Evolutionary conservation across 108 stramenopile species (phyloP), one percentile per base, ranked within the genome.

Genomic region (Nitzschia sp.): DNA sequence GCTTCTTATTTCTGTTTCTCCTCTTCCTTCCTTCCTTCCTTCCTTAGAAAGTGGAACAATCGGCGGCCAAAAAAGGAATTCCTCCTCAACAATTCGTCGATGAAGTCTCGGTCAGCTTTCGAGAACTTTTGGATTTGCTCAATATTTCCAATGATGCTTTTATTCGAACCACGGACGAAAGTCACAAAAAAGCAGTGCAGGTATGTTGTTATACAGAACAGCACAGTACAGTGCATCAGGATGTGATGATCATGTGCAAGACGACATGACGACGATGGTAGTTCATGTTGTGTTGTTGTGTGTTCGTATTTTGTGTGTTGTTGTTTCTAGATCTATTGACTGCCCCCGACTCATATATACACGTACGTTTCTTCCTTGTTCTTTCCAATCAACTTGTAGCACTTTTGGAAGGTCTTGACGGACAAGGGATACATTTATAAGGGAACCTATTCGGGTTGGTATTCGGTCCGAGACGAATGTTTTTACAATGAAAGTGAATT

Each of bases 391-490:
- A 26, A 2, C 27, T 45, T 41, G 45, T 76, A 85, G 69, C 85
- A 91, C 38, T 71, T 98, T 31, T 98, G 97, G 97, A 85, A 83
- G 38, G 63, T 63, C 2, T 58, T 98, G 60, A 68, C 80, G 25
- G 90, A 89, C 5, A 88, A 86, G 55, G 97, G 88, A 9, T 80
- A 78, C 58, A 97, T 99, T 55, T 96, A 97, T 75, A 73, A 92
- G 68, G 97, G 96, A 25, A 84, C 83, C 19, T 98, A 99, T 80
- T 87, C 85, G 47, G 98, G 98, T 5, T 99, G 98, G 98, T 99
- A 99, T 84, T 92, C 92, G 26, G 92, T 96, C 13, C 77, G 97
- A 45, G 98, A 99, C 71, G 98, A 99, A 73, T 94, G 96, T 66
- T 99, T 92, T 63, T 96, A 97, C 80, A 91, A 89, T 34, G 97